Evolutionary conservation across 2,329 filamentous ascomycete genomes (phyloP).

Genomic region (Neofusicoccum umdonicola): DNA sequence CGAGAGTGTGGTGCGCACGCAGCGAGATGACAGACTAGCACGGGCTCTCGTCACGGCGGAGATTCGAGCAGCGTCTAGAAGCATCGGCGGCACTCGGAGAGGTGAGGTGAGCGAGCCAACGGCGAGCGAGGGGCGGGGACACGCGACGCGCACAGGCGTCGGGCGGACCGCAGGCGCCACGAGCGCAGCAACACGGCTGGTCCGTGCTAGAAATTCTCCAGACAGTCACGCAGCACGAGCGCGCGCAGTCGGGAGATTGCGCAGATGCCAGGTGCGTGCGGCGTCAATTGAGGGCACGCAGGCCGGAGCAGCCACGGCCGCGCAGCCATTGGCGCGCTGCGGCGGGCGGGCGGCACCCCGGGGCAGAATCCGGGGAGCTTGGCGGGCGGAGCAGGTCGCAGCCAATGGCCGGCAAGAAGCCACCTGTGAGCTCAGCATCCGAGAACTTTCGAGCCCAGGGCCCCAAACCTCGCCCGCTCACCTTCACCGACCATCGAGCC

Average conservation of each 20-base stretch:
- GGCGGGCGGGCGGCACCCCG: background rate
- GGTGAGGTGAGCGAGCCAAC: conserved; percentile 26
- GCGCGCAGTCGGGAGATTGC: background rate
- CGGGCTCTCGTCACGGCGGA: background rate
- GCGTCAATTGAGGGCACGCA: background rate
- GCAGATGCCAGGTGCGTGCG: background rate
- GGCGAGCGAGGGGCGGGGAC: background rate
- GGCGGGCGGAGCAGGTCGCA: background rate
- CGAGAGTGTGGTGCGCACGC: too few species aligned
- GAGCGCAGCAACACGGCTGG: conserved; percentile 18
- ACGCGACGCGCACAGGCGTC: conserved; percentile 23
- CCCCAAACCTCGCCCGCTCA: background rate
- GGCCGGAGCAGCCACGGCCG: background rate
- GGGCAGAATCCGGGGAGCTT: conserved; percentile 4
- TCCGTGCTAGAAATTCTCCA: conserved; percentile 34
- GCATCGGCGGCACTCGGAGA: conserved; percentile 26
- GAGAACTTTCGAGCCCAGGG: conserved; percentile 7
- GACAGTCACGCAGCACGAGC: background rate
- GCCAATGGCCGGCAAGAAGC: conserved; percentile 15
- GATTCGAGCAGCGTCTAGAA: conserved; percentile 52
- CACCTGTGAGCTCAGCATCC: conserved; percentile 6
- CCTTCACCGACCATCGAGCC: background rate
- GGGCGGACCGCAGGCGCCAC: conserved; percentile 34
- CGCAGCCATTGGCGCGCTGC: background rate
- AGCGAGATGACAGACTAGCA: too few species aligned